Percentiles rank a stretch among this genome's conserved stretches.
Evolutionary conservation across 768 basidiomycete species (phyloP).

Genomic region (Suillus subalutaceus): DNA sequence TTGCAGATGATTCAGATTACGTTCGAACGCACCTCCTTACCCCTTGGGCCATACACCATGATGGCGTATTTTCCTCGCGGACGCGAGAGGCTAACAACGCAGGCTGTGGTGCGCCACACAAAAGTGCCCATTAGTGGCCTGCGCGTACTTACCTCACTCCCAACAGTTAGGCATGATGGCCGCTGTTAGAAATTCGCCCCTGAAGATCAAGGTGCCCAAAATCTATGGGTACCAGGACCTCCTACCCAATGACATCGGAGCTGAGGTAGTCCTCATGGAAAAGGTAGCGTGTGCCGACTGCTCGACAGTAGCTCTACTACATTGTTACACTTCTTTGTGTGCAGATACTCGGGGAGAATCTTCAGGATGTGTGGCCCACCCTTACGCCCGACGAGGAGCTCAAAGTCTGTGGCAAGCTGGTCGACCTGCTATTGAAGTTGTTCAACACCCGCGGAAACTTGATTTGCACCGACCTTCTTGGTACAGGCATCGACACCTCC

Average conservation of each 20-base stretch:
- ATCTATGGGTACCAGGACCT: slow-evolving; percentile 33
- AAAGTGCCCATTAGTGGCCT: not conserved
- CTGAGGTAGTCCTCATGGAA: slow-evolving; percentile 35
- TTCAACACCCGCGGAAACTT: slow-evolving; percentile 29
- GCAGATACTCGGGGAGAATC: slow-evolving; percentile 29
- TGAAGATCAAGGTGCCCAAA: slow-evolving; percentile 29
- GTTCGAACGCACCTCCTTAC: slow-evolving; percentile 29
- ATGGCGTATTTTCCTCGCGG: slow-evolving; percentile 34
- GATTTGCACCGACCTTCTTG: slow-evolving; percentile 34
- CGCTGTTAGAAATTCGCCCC: slow-evolving; percentile 20
- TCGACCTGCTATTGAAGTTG: slow-evolving; percentile 31
- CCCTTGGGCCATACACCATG: slow-evolving; percentile 32
- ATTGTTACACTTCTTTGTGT: slow-evolving; percentile 1
- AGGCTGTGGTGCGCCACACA: slow-evolving; percentile 28
- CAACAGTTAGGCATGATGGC: slow-evolving; percentile 34
- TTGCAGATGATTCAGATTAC: slow-evolving; percentile 33
- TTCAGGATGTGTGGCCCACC: slow-evolving; percentile 30
- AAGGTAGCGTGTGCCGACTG: slow-evolving; percentile 23
- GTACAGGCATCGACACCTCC: slow-evolving; percentile 25
- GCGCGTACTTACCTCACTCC: slow-evolving; percentile 2
- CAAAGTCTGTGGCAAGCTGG: slow-evolving; percentile 26
- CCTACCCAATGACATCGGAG: slow-evolving; percentile 30
- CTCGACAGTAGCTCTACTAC: slow-evolving; percentile 7
- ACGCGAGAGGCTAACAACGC: slow-evolving; percentile 30
- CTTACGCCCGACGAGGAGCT: slow-evolving; percentile 23